Base-by-base conservation (phyloP, 805 yeast species). In the Torulaspora delbrueckii region DNA sequence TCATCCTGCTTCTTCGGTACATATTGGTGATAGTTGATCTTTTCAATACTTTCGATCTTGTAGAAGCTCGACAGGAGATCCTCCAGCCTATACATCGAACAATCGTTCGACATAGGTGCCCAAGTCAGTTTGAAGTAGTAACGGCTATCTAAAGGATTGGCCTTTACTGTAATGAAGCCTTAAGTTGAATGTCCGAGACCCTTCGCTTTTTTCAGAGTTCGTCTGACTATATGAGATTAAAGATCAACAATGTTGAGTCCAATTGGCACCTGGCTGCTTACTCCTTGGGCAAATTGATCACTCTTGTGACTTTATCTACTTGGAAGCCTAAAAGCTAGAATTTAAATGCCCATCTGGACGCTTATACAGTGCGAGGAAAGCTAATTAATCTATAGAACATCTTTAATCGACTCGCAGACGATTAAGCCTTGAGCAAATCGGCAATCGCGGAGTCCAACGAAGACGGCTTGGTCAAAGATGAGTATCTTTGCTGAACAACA, bases 391-490 rank as follows among this genome's bases (percentile, higher is more conserved):
- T 36, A n/a, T 22, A 36, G 19, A 14, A 33, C 30, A 8, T 26
- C 30, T 26, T 5, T 8, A 26, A n/a, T 12, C 14, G 22, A 19
- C 22, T 19, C 22, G 6, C 22, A 19, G 6, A 19, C 22, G 5
- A 19, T 42, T 35, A 42, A 8, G 45, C 42, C 30, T 49, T 32
- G 52, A 87, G 73, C 46, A 82, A 70, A 52, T 70, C 70, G 60
- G 81, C 83, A 51, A 88, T 79, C 40, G 74, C 76, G 31, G 72
- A 60, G 50, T 77, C 81, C 40, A 90, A 65, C 22, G 75, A 67
- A 10, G 68, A 59, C 19, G 98, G 98, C 42, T 81, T 74, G 32
- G 86, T 79, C 43, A 79, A 65, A 8, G 95, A 80, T n/a, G 83
- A 75, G 68, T 72, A 82, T 56, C 96, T 77, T 47, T 67, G 69